Evolutionary conservation across 495 filamentous ascomycete genomes (phyloP).

Genomic region (Neurospora sp.): DNA sequence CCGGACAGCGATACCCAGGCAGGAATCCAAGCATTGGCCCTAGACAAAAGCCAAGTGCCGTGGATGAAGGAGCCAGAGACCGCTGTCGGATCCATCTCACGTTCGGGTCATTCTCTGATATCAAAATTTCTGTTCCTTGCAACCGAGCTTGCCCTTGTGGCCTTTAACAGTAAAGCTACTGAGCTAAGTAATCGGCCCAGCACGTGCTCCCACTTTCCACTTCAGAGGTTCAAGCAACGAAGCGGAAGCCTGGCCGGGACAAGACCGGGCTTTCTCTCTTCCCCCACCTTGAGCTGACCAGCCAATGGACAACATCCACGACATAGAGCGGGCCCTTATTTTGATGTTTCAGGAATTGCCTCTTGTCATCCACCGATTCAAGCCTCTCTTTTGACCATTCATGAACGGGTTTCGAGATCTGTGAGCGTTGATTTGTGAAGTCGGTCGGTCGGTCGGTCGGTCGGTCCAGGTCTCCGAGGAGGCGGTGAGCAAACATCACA

Average conservation of each 20-base stretch:
- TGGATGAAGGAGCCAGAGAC: background rate
- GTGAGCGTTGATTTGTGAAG: background rate
- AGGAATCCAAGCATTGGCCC: background rate
- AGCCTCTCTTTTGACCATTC: background rate
- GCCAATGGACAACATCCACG: conserved; percentile 8
- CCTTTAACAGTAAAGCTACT: background rate
- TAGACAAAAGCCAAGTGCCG: background rate
- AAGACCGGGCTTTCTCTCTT: background rate
- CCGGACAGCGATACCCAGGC: background rate
- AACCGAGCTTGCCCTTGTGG: background rate
- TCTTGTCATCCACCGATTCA: conserved; percentile 4
- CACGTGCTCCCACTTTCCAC: background rate
- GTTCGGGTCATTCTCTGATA: background rate
- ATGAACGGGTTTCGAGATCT: background rate
- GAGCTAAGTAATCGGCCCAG: background rate
- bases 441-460: background rate
- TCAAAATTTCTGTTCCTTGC: background rate
- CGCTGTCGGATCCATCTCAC: background rate
- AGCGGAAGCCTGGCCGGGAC: background rate
- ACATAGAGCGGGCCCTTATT: conserved; percentile 2
- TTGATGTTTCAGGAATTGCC: conserved; percentile 9
- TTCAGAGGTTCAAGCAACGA: background rate
- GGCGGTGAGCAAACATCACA: background rate
- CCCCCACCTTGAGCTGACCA: background rate
- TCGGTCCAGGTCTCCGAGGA: background rate